Evolutionary conservation across 2,329 filamentous ascomycete genomes (phyloP).

Genomic region (Exophiala spinifera): DNA sequence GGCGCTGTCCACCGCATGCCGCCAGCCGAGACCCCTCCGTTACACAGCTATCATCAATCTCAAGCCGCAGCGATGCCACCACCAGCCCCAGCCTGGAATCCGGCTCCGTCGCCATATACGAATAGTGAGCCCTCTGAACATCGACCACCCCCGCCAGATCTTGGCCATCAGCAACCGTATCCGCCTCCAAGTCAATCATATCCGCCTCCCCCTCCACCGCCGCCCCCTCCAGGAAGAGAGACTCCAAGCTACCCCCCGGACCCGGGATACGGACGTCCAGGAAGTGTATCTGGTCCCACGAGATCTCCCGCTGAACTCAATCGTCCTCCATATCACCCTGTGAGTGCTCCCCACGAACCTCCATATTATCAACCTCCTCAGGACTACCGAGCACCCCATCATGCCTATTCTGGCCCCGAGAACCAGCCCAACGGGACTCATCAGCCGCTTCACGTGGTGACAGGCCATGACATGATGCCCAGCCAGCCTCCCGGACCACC

Average conservation of each 20-base stretch:
- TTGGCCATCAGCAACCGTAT: constrained; percentile 20
- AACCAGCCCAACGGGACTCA: constrained; percentile 25
- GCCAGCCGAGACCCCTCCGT: constrained; percentile 28
- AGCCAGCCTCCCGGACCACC: constrained; percentile 20
- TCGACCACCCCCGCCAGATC: constrained; percentile 24
- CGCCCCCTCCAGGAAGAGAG: constrained; percentile 21
- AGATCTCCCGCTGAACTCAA: constrained; percentile 28
- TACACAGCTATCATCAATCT: constrained; percentile 27
- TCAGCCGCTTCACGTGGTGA: constrained; percentile 25
- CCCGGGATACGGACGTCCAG: constrained; percentile 26
- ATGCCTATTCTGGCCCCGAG: constrained; percentile 26
- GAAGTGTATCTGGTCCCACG: constrained; percentile 26
- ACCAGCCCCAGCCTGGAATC: constrained; percentile 24
- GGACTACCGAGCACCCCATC: constrained; percentile 24
- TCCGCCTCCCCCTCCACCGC: constrained; percentile 10
- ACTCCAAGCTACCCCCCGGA: constrained; percentile 26
- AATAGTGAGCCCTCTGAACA: constrained; percentile 24
- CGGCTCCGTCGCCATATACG: constrained; percentile 26
- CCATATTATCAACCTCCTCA: constrained; percentile 24
- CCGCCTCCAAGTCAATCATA: constrained; percentile 21
- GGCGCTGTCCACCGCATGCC: constrained; percentile 24
- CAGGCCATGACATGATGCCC: constrained; percentile 29
- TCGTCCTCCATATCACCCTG: constrained; percentile 24
- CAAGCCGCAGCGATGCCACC: constrained; percentile 24
- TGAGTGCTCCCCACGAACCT: constrained; percentile 25